Evolutionary conservation across 352 stramenopile genomes (phyloP).

Genomic region (Phytophthora crassamura): DNA sequence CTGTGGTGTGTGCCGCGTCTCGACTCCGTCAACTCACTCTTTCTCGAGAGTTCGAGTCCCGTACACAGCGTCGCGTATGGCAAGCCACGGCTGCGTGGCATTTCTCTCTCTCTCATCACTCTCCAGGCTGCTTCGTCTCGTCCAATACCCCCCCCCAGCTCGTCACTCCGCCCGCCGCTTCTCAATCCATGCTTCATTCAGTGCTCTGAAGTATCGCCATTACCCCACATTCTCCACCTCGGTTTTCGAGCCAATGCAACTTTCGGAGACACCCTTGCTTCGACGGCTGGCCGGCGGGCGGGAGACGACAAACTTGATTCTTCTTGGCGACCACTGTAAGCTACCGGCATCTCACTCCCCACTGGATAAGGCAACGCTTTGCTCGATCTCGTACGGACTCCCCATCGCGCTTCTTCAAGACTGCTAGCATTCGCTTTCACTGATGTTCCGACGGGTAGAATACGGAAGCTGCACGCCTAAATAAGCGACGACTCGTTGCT

Average conservation of each 20-base stretch:
- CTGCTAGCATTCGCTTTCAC: not conserved
- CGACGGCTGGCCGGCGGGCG: slow-evolving; percentile 1
- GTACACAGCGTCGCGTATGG: too few species aligned
- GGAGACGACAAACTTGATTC: not conserved
- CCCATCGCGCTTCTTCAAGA: not conserved
- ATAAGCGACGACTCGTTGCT: slow-evolving; percentile 86
- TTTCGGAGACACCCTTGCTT: too few species aligned
- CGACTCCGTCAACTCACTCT: too few species aligned
- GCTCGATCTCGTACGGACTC: not conserved
- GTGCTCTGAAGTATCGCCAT: too few species aligned
- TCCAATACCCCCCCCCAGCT: too few species aligned
- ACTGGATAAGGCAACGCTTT: not conserved
- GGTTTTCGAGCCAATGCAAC: too few species aligned
- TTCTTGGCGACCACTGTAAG: slow-evolving; percentile 12
- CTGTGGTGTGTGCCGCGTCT: too few species aligned
- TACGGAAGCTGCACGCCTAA: slow-evolving; percentile 41
- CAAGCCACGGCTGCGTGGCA: too few species aligned
- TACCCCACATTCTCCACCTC: too few species aligned
- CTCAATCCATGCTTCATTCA: not conserved
- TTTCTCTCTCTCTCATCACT: not conserved
- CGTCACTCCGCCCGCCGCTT: too few species aligned
- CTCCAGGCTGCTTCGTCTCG: not conserved
- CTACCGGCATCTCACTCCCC: slow-evolving; percentile 21
- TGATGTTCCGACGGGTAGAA: not conserved
- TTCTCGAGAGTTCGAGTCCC: too few species aligned